phyloP scores from a whole-genome alignment of 2,329 filamentous ascomycete species.

The Colletotrichum sp. region DNA sequence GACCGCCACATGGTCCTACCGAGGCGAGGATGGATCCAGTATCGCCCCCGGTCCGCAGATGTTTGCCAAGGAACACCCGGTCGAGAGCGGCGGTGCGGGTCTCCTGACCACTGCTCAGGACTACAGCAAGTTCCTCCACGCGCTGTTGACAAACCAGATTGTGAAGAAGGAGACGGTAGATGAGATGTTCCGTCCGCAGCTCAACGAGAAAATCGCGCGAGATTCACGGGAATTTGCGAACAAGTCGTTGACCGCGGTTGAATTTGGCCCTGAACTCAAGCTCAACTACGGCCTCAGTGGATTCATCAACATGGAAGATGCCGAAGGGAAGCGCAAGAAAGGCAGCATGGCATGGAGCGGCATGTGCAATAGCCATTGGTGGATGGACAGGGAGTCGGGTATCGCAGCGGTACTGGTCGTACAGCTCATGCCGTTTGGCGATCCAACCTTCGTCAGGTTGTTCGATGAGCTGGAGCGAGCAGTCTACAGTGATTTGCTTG shows the following conservation, averaged over 20 bases:
- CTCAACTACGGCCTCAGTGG: slow-evolving; percentile 44
- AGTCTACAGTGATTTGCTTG: slow-evolving; percentile 36
- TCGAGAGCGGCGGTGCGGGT: slow-evolving; percentile 49
- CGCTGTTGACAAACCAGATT: slow-evolving; percentile 34
- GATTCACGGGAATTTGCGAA: slow-evolving; percentile 24
- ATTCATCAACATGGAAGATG: slow-evolving; percentile 42
- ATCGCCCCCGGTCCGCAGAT: slow-evolving; percentile 25
- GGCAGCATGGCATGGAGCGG: slow-evolving; percentile 52
- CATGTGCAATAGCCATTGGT: slow-evolving; percentile 46
- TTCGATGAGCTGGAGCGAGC: slow-evolving; percentile 44
- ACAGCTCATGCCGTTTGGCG: slow-evolving; percentile 42
- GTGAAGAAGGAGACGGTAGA: slow-evolving; percentile 32
- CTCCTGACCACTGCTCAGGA: slow-evolving; percentile 46
- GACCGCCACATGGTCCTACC: slow-evolving; percentile 22
- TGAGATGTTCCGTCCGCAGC: slow-evolving; percentile 46
- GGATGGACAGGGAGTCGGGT: slow-evolving; percentile 42
- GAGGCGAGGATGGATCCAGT: slow-evolving; percentile 22
- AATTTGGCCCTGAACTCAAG: slow-evolving; percentile 36
- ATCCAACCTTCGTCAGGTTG: slow-evolving; percentile 37
- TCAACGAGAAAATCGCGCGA: slow-evolving; percentile 34
- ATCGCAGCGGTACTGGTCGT: slow-evolving; percentile 44
- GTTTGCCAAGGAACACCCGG: slow-evolving; percentile 31
- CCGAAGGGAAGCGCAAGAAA: slow-evolving; percentile 42
- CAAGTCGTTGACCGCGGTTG: slow-evolving; percentile 34
- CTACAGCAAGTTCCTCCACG: slow-evolving; percentile 40